Percentiles rank a stretch among this genome's conserved stretches.
These are phyloP conservation scores for Hypoxylon sp. DNA, from an alignment of 2,329 filamentous ascomycete genomes.

Conservation along the genomic window DNA sequence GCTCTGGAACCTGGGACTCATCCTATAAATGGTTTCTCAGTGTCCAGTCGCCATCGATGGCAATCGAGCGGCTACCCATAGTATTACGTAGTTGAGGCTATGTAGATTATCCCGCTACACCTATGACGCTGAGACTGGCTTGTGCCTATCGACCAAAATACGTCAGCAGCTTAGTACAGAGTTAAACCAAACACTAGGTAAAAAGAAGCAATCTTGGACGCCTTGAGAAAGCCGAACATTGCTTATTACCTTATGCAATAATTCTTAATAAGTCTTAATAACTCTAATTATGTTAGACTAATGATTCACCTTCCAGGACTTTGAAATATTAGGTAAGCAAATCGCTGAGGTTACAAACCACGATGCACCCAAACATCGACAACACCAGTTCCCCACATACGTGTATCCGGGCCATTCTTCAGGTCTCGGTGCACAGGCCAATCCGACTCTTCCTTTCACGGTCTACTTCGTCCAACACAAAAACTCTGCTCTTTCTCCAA, in stretches of 20 bases:
- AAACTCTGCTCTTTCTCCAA: not conserved
- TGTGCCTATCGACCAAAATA: conserved; percentile 18
- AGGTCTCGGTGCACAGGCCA: not conserved
- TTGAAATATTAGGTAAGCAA: too few species aligned
- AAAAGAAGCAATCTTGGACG: not conserved
- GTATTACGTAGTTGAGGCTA: not conserved
- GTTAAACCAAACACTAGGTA: not conserved
- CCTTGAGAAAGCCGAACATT: not conserved
- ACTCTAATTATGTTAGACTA: too few species aligned
- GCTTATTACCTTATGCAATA: not conserved
- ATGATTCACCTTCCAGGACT: not conserved
- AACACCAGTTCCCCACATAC: not conserved
- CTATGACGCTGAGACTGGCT: conserved; percentile 46
- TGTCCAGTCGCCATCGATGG: conserved; percentile 21
- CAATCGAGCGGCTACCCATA: conserved; percentile 21
- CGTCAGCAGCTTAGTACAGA: conserved; percentile 17
- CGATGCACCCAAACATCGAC: too few species aligned
- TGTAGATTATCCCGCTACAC: not conserved
- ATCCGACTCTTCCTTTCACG: not conserved
- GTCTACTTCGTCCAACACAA: not conserved
- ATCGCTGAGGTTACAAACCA: too few species aligned
- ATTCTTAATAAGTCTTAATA: not conserved
- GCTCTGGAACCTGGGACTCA: not conserved
- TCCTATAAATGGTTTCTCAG: conserved; percentile 10
- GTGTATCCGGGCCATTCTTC: not conserved